Evolutionary conservation across 2,329 filamentous ascomycete genomes (phyloP), one percentile per base, ranked within the genome.

Genomic region (Paramyrothecium roridum): DNA sequence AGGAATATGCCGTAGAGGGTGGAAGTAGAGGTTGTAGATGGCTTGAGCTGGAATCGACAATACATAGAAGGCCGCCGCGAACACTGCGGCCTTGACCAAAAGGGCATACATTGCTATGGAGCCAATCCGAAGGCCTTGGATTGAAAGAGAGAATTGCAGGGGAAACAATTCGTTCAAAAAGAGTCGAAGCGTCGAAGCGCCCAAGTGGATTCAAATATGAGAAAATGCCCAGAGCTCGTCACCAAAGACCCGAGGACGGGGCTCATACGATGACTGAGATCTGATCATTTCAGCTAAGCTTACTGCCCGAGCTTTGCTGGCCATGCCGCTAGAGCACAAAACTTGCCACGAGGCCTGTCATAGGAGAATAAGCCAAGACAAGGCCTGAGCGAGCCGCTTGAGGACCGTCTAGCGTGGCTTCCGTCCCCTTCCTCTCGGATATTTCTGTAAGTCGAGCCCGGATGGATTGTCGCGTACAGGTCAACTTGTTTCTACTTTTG

Each of bases 11-110:
- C 60, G 55, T 17, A 73, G 67, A 2, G 71, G 70, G 55, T 73
- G 71, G 33, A 72, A 57, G 57, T 62, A 66, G 56, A 73, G 54
- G 54, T 71, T 71, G 59, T 70, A 70, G 26, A 69, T 23, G 13
- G 48, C 20, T 33, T 50, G 48, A 33, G 16, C 23, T 30, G 48
- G 48, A 33, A 50, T 50, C 17, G 48, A 50, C 23, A 50, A 19
- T 16, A 30, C 23, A n/a, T 50, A 50, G 21, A 30, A 8, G 23
- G 21, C 48, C 10, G 23, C 48, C 6, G n/a, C 48, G 20, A 50
- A 23, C 8, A 30, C 23, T 3, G 23, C 22, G 26, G 13, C 48
- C 23, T 50, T 20, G 17, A 50, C 4, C 8, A 26, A 50, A 22
- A 50, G 13, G 4, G 37, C 48, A 13, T 16, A 16, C 48, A 50